These are phyloP conservation scores for Vitis amurensis DNA, from an alignment of 164 flowering plant genomes.

Conservation along the genomic window DNA sequence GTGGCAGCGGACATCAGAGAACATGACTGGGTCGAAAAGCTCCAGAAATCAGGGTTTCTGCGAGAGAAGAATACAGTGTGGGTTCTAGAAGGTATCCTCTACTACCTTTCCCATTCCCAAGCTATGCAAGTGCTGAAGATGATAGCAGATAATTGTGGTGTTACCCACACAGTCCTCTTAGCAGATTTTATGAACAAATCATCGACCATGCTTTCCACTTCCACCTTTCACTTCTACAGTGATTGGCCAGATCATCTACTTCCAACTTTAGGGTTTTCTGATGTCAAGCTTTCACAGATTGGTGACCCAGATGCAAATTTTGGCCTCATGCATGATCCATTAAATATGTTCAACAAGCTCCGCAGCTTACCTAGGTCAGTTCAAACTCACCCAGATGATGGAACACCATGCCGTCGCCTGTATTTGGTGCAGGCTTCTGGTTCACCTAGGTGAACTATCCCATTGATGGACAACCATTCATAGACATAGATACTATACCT, in stretches of 20 bases:
- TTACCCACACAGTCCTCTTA: constrained; percentile 64
- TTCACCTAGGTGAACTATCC: constrained; percentile 41
- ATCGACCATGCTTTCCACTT: constrained; percentile 56
- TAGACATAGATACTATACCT: not conserved
- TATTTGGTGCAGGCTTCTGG: constrained; percentile 83
- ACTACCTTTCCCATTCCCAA: constrained; percentile 61
- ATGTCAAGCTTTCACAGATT: constrained; percentile 76
- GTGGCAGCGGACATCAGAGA: constrained; percentile 77
- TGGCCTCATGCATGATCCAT: constrained; percentile 74
- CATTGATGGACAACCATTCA: constrained; percentile 18
- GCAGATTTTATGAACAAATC: constrained; percentile 93
- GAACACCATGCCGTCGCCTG: constrained; percentile 79
- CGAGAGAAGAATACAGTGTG: constrained; percentile 76
- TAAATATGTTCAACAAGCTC: constrained; percentile 80
- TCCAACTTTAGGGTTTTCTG: constrained; percentile 80
- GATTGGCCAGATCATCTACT: constrained; percentile 92
- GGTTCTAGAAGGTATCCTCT: constrained; percentile 86
- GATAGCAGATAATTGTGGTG: constrained; percentile 58
- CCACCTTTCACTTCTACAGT: constrained; percentile 74
- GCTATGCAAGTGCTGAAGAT: constrained; percentile 72
- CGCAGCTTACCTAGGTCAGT: constrained; percentile 72
- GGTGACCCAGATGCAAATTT: constrained; percentile 94
- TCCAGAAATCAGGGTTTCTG: constrained; percentile 63
- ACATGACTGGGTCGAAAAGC: constrained; percentile 73
- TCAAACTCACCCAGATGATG: constrained; percentile 78